Base-by-base conservation (phyloP, 1,284 basidiomycete genomes). In the Porodaedalea pini region DNA sequence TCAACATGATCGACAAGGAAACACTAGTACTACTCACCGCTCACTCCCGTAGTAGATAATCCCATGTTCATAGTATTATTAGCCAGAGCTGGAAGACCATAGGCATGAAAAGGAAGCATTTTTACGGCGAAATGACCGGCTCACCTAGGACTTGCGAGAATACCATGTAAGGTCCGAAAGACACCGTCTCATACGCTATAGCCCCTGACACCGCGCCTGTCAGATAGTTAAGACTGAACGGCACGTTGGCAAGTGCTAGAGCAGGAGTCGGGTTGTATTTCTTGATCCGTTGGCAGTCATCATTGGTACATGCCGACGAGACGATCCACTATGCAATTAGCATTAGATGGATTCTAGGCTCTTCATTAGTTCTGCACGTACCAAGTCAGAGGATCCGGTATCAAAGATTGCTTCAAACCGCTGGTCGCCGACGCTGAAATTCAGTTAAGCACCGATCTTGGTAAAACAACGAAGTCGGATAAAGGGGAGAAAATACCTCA, bases 311-410 rank as follows among this genome's bases (percentile, higher is more conserved):
- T 52, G 70, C 64, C 40, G 70, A 70, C 34, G 73, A 73, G 19
- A 71, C 68, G 31, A 73, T 70, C 72, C 72, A 74, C 73, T 74
- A 57, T 6, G 51, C 56, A 61, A 57, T 36, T 19, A 44, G 11
- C 36, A 53, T 40, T 25, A 47, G 58, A 40, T 31, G 54, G 49
- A 51, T 17, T 49, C 8, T 53, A 7, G n/a, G 6, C 23, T 21
- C 15, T 27, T 10, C 3, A 43, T 23, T 23, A 31, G 21, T 8
- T 5, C 6, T 25, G 23, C 21, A 63, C 68, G 40, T 59, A 74
- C 73, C 58, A 83, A 68, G 69, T 83, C 80, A 40, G 80, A 74
- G 17, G 80, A 82, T 25, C 80, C 81, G 25, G 80, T 82, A 68
- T 83, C 80, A 53, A 83, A 71, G 41, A 82, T 75, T 48, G 83